These are phyloP conservation scores for Hanseniaspora jakobsenii DNA, from an alignment of 805 yeast species.

Conservation along the genomic window DNA sequence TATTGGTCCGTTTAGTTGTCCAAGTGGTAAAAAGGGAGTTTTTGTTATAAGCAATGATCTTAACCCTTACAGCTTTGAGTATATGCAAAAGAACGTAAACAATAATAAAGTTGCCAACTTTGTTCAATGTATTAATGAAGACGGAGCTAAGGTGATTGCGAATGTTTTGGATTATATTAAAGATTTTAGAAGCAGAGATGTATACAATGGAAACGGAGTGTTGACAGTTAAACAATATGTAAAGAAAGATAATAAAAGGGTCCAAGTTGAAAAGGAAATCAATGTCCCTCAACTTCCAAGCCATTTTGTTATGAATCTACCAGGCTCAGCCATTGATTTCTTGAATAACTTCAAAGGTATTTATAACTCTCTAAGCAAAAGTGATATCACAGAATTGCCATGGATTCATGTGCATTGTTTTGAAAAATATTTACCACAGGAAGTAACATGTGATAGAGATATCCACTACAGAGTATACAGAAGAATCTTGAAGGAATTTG, in stretches of 20 bases:
- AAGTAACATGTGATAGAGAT: conserved; percentile 51
- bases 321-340: conserved; percentile 82
- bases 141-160: conserved; percentile 72
- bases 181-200: conserved; percentile 10
- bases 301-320: conserved; percentile 90
- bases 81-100: conserved; percentile 51
- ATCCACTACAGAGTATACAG: conserved; percentile 52
- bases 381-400: conserved; percentile 44
- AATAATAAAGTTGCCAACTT: conserved; percentile 50
- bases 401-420: conserved; percentile 81
- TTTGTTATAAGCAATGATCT: conserved; percentile 84
- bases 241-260: conserved; percentile 27
- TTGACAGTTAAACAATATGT: conserved; percentile 30
- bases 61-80: conserved; percentile 73
- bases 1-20: conserved; percentile 95
- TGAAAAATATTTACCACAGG: conserved; percentile 71
- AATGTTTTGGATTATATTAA: conserved; percentile 34
- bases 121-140: conserved; percentile 56
- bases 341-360: conserved; percentile 67
- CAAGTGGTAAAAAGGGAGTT: conserved; percentile 77
- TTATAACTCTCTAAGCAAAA: conserved; percentile 35
- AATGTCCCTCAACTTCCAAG: conserved; percentile 44
- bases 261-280: conserved; percentile 19
- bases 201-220: conserved; percentile 26
- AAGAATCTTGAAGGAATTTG: conserved; percentile 37